Evolutionary conservation across 768 basidiomycete species (phyloP).

Genomic region (Favolaschia claudopus): DNA sequence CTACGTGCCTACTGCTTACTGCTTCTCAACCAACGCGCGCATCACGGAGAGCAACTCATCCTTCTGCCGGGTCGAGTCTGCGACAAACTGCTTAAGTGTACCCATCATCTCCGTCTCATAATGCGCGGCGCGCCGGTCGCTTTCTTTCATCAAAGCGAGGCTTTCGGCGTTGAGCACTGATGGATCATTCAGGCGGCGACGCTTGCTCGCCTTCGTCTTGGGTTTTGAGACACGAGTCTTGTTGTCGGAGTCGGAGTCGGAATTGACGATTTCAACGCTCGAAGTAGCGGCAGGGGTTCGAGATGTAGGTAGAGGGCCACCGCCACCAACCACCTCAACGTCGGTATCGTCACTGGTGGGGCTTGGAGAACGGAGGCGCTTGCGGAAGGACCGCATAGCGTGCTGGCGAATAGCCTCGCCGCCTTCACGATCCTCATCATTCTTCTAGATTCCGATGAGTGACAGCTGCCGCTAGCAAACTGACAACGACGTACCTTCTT

Average conservation of each 20-base stretch:
- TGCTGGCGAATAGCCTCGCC: neutral
- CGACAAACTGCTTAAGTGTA: too few species aligned
- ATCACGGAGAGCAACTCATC: too few species aligned
- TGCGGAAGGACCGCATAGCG: neutral
- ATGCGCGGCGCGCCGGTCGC: too few species aligned
- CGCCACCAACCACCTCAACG: neutral
- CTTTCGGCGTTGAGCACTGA: too few species aligned
- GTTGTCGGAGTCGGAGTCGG: neutral
- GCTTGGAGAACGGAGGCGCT: neutral
- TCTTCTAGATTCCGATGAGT: neutral
- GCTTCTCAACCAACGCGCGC: too few species aligned
- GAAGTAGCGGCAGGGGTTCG: neutral
- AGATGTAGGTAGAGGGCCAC: neutral
- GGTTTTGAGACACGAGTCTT: neutral
- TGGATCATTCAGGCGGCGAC: neutral
- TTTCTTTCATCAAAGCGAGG: too few species aligned
- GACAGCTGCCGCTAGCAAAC: neutral
- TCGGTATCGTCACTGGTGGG: neutral
- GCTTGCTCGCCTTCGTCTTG: neutral
- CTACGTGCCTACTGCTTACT: neutral
- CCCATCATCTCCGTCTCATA: too few species aligned
- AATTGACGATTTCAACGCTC: neutral
- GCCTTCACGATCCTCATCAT: neutral
- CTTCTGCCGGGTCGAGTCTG: too few species aligned
- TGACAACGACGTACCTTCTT: neutral